Evolutionary conservation across 805 yeast species (phyloP).

Genomic region (Lachancea cidri): DNA sequence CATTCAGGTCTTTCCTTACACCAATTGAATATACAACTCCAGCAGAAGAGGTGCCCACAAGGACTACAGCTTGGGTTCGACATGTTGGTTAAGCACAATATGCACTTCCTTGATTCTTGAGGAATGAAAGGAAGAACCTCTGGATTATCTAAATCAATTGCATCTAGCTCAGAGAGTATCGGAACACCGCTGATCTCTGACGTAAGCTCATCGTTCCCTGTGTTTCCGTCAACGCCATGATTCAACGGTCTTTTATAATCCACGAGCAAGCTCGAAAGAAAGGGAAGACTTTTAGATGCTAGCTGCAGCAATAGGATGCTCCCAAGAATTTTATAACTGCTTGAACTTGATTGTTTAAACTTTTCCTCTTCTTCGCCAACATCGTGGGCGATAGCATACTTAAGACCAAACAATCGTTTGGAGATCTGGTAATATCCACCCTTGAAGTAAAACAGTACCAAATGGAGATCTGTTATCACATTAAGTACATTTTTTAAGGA

Average conservation of each 20-base stretch:
- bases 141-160: conserved; percentile 54
- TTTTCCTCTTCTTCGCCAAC: conserved; percentile 35
- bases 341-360: conserved; percentile 34
- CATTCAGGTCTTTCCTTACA: conserved; percentile 82
- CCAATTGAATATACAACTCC: conserved; percentile 90
- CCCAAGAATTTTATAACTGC: conserved; percentile 71
- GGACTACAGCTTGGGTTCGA: conserved; percentile 75
- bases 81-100: conserved; percentile 80
- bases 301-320: conserved; percentile 51
- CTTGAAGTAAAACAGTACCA: conserved; percentile 75
- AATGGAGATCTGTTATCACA: conserved; percentile 57
- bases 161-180: conserved; percentile 9
- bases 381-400: conserved; percentile 71
- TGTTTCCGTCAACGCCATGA: neutral
- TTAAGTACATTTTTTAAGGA: conserved; percentile 42
- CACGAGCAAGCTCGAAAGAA: neutral
- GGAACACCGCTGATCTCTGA: conserved; percentile 11
- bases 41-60: conserved; percentile 92
- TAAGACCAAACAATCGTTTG: conserved; percentile 70
- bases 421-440: conserved; percentile 79
- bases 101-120: conserved; percentile 65
- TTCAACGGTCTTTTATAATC: conserved; percentile 3
- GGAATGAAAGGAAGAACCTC: conserved; percentile 61
- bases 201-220: neutral
- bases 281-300: conserved; percentile 35